Evolutionary conservation across 495 filamentous ascomycete species (phyloP).

Genomic region (Clavariopsis aquatica): DNA sequence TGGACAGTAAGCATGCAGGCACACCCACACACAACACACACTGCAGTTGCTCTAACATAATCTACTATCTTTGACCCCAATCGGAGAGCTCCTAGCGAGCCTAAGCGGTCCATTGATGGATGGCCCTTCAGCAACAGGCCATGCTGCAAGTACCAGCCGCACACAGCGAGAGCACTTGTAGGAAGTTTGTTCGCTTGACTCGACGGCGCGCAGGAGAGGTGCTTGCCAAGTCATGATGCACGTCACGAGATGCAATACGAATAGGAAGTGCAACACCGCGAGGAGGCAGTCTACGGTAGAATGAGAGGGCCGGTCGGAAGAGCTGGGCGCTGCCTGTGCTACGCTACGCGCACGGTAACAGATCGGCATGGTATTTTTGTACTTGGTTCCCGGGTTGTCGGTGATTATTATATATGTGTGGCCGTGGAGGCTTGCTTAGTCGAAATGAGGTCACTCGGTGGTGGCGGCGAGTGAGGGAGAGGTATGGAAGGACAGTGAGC

Average conservation of each 20-base stretch:
- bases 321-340: neutral
- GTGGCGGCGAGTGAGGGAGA: neutral
- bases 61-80: neutral
- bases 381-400: no score
- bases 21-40: neutral
- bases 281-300: no score
- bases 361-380: neutral
- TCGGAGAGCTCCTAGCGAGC: neutral
- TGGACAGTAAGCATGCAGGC: neutral
- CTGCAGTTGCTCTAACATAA: neutral
- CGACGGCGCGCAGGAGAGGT: neutral
- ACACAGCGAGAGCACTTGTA: no score
- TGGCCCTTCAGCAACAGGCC: no score
- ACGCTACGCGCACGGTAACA: slow-evolving; percentile 3
- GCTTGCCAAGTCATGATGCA: no score
- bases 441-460: neutral
- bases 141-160: no score
- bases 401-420: neutral
- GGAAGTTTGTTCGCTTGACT: no score
- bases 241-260: no score
- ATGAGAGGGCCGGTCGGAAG: no score
- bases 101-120: no score
- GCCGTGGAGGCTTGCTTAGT: neutral
- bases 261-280: no score
- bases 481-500: no score